Evolutionary conservation across 1,284 basidiomycete genomes (phyloP), one percentile per base, ranked within the genome.

Genomic region (Ceratobasidium sp.): DNA sequence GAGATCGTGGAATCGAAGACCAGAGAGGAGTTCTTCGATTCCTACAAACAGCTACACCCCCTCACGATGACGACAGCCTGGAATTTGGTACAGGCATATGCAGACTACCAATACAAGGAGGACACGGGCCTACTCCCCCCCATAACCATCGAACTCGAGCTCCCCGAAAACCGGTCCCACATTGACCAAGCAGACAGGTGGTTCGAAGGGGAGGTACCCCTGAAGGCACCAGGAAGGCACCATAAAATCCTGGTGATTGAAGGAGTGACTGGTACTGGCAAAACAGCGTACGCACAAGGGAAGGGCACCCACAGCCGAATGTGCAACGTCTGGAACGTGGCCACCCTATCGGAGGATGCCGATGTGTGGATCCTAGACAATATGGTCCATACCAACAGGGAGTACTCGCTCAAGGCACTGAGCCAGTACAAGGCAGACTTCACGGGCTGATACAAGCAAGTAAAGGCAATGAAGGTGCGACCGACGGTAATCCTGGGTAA

Each of bases 371-470:
- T n/a, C n/a, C n/a, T n/a, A n/a, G n/a, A n/a, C n/a, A n/a, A n/a
- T n/a, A n/a, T n/a, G n/a, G n/a, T n/a, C n/a, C n/a, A n/a, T n/a
- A n/a, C n/a, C n/a, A n/a, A n/a, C 19, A 2, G 34, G 22, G 39
- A 37, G 56, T 59, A 59, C 56, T 59, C 19, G 56, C 56, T 59
- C 6, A 37, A 59, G 34, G 56, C 56, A 0, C 34, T 59, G 16
- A 59, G 56, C 56, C 56, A 39, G 56, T 59, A 59, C 56, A 7
- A 59, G 31, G 56, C 37, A 6, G 34, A 59, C 56, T 59, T 59
- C 53, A 31, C 16, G 11, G 27, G 49, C 0, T 8, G 49, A 1
- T 51, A 51, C 49, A 24, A 9, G 3, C 49, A 51, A 6, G 22
- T 51, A n/a, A 51, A 51, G 49, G 9, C 22, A 9, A 51, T 51